These are phyloP conservation scores for Thermomucor indicae-seudaticae DNA, from an alignment of 371 early-diverging fungal genomes.

Conservation along the genomic window DNA sequence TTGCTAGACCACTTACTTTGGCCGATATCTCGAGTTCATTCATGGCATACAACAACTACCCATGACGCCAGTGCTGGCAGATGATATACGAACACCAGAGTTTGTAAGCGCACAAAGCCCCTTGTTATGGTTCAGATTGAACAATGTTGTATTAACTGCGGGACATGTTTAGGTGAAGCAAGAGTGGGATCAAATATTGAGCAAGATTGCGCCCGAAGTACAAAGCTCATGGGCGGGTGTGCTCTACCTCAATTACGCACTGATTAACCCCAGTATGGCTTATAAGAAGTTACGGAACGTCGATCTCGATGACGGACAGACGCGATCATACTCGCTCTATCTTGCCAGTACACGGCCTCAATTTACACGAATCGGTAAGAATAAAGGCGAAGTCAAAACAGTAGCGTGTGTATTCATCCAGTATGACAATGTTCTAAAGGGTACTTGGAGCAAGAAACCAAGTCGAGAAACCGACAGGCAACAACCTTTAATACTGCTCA, in stretches of 20 bases:
- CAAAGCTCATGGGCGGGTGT: constrained; percentile 54
- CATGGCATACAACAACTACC: constrained; percentile 82
- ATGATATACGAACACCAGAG: constrained; percentile 37
- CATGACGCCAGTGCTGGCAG: constrained; percentile 64
- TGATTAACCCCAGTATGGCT: constrained; percentile 38
- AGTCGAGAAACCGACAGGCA: too few relatives aligned
- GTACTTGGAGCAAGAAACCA: too few relatives aligned
- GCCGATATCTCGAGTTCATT: constrained; percentile 61
- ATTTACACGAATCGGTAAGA: constrained; percentile 23
- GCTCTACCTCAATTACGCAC: constrained; percentile 51
- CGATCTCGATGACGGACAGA: constrained; percentile 58
- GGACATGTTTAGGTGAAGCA: constrained; percentile 19
- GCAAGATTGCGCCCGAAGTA: constrained; percentile 22
- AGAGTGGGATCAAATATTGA: constrained; percentile 52
- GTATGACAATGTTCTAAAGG: too few relatives aligned
- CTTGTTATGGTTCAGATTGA: background rate
- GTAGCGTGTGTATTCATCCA: too few relatives aligned
- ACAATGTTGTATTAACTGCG: background rate
- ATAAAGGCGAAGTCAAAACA: too few relatives aligned
- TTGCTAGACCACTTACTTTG: constrained; percentile 59
- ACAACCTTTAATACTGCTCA: too few relatives aligned
- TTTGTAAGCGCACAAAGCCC: constrained; percentile 37
- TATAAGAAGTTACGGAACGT: constrained; percentile 32
- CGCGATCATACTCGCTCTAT: constrained; percentile 54
- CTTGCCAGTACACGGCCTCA: constrained; percentile 46